Conservation (phyloP, 805 yeast genomes). For the Torulaspora quercuum region DNA sequence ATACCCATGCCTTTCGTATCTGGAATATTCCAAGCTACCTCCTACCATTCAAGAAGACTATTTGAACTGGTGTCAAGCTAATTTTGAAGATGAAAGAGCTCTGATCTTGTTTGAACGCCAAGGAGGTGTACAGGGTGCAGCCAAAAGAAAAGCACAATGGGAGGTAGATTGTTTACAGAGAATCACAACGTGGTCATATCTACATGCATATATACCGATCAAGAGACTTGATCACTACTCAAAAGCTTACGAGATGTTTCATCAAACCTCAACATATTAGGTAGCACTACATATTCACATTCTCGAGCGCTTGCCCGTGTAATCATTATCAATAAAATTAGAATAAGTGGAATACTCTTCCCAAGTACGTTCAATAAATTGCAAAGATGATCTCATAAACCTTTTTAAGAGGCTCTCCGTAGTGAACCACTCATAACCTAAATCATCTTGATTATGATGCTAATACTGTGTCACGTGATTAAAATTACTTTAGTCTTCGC, state of each 20-base stretch:
- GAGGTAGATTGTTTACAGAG: conserved; percentile 12
- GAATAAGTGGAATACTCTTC: too few relatives aligned
- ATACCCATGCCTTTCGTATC: conserved; percentile 13
- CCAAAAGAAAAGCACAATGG: conserved; percentile 11
- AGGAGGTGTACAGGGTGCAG: conserved; percentile 16
- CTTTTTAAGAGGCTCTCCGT: too few relatives aligned
- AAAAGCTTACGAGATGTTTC: conserved; percentile 3
- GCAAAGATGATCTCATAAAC: too few relatives aligned
- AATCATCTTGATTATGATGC: too few relatives aligned
- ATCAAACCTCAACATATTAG: conserved; percentile 1
- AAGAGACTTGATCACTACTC: conserved; percentile 3
- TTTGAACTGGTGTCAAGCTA: conserved; percentile 18
- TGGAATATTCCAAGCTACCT: conserved; percentile 13
- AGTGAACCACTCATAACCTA: too few relatives aligned
- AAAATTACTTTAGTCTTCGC: too few relatives aligned
- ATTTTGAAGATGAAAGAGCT: conserved; percentile 16
- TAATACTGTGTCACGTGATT: too few relatives aligned
- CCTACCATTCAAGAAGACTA: conserved; percentile 13
- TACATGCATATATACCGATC: conserved; percentile 17
- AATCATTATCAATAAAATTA: too few relatives aligned
- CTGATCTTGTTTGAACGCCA: conserved; percentile 14
- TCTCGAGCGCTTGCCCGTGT: too few relatives aligned
- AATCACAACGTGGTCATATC: conserved; percentile 19
- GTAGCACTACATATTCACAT: too few relatives aligned
- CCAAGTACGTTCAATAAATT: too few relatives aligned